Percentiles rank a stretch among this genome's conserved stretches.
phyloP scores from a whole-genome alignment of 1,284 basidiomycete genomes.

The Trichosporon ovoides region DNA sequence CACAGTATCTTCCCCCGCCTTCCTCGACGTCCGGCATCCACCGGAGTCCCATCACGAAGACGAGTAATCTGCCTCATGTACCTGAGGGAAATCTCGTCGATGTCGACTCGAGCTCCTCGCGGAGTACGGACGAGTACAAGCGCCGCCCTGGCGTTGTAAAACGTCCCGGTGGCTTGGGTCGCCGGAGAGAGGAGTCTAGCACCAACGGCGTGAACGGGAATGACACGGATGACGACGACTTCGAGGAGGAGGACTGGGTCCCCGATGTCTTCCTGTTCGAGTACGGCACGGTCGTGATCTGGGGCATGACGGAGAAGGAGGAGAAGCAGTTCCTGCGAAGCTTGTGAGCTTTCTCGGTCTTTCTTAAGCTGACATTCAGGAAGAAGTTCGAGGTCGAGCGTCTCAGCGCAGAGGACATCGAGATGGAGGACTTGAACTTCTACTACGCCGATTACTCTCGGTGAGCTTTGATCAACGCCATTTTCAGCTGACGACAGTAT shows the following conservation, averaged over 20 bases:
- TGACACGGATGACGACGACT: conserved; percentile 49
- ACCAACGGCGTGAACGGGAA: conserved; percentile 12
- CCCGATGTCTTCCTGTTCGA: conserved; percentile 88
- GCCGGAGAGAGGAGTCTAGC: conserved; percentile 55
- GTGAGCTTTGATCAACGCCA: too few relatives aligned
- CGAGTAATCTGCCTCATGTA: conserved; percentile 15
- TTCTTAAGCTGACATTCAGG: conserved; percentile 49
- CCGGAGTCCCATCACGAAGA: not conserved
- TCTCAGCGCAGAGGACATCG: conserved; percentile 72
- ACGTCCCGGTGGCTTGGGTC: conserved; percentile 51
- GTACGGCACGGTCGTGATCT: conserved; percentile 85
- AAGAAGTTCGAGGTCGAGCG: conserved; percentile 90
- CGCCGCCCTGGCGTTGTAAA: conserved; percentile 43
- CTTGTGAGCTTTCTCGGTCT: conserved; percentile 57
- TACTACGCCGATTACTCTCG: conserved; percentile 95
- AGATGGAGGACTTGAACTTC: conserved; percentile 95
- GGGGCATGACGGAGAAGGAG: conserved; percentile 92
- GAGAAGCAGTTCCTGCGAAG: conserved; percentile 83
- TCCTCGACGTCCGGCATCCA: conserved; percentile 15
- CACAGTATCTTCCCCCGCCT: conserved; percentile 45
- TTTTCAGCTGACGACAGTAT: conserved; percentile 57
- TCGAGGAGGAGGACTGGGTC: conserved; percentile 57
- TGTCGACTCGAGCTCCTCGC: conserved; percentile 10
- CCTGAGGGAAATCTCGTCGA: conserved; percentile 44
- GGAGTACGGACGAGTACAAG: conserved; percentile 20